These are phyloP conservation scores for Claviceps humidiphila DNA, from an alignment of 2,329 filamentous ascomycete genomes.

Conservation along the genomic window DNA sequence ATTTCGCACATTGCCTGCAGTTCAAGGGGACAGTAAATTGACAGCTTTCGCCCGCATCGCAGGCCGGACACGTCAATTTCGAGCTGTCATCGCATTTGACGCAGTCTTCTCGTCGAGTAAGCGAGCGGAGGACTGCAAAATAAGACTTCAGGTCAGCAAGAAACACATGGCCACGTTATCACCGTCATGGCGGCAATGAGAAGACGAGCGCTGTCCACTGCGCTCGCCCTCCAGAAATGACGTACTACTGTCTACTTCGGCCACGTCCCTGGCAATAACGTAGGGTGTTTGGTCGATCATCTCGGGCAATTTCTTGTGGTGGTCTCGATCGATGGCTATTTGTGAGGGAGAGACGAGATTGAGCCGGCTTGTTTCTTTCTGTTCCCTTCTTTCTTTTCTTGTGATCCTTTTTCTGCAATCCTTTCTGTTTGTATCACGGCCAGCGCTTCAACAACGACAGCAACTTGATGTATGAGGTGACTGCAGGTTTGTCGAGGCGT, in stretches of 20 bases:
- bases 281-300: conserved; percentile 7
- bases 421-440: not conserved
- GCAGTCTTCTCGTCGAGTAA: conserved; percentile 30
- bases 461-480: not conserved
- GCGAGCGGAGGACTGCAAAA: conserved; percentile 15
- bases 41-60: conserved; percentile 28
- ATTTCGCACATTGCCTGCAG: conserved; percentile 34
- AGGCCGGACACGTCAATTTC: conserved; percentile 31
- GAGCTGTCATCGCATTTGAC: conserved; percentile 31
- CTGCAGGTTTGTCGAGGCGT: not conserved
- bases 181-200: no score
- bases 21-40: conserved; percentile 30
- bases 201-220: no score
- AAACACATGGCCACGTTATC: not conserved
- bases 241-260: conserved; percentile 19
- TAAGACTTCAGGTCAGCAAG: not conserved
- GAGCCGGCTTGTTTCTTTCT: not conserved
- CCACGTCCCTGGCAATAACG: conserved; percentile 14
- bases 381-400: not conserved
- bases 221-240: not conserved
- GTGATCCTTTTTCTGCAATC: not conserved
- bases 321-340: not conserved
- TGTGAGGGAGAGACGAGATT: not conserved
- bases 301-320: not conserved
- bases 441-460: not conserved